Evolutionary conservation across 768 basidiomycete species (phyloP), one percentile per base, ranked within the genome.

Genomic region (Nidularia pulvinata): DNA sequence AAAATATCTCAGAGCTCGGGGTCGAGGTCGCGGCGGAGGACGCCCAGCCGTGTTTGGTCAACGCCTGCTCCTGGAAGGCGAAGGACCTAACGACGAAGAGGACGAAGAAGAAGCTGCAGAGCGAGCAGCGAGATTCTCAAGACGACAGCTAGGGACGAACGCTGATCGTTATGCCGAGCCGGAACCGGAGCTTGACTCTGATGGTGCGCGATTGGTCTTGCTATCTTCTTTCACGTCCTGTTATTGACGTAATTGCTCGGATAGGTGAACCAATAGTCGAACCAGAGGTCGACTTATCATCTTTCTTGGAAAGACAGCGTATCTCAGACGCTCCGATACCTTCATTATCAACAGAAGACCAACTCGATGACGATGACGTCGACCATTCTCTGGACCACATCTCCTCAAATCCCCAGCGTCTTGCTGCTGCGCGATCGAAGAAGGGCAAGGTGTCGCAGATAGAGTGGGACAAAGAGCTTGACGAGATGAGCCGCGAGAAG

Each of bases 121-220:
- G 61, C 57, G 70, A 7, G 71, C 70, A 13, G 65, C 62, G 35
- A 86, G 81, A 61, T 91, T 79, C 52, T 65, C 81, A 25, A 75
- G 76, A 53, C 75, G 91, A 36, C 71, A 83, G 48, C 71, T 93
- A 13, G 84, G 76, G 3, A 78, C 86, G 4, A 93, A 93, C 62
- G 84, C 75, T 0, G 89, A 91, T 74, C 76, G 90, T 49, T 93
- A 93, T 62, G 76, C 62, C 11, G 90, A 92, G 67, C 80, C 81
- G 16, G 86, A 84, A 53, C 84, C 83, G 2, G 84, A 88, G 59
- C 69, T 89, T 25, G 85, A 81, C 61, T 85, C 86, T 1, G 88
- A 91, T 65, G 89, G 90, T 87, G 59, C 22, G 75, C 63, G 10
- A 30, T 44, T 16, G 37, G 14, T 50, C 16, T n/a, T 49, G 5